Percentiles rank a stretch among this genome's conserved stretches.
Evolutionary conservation across 371 early-diverging fungal genomes (phyloP).

Genomic region (Apophysomyces sp.): DNA sequence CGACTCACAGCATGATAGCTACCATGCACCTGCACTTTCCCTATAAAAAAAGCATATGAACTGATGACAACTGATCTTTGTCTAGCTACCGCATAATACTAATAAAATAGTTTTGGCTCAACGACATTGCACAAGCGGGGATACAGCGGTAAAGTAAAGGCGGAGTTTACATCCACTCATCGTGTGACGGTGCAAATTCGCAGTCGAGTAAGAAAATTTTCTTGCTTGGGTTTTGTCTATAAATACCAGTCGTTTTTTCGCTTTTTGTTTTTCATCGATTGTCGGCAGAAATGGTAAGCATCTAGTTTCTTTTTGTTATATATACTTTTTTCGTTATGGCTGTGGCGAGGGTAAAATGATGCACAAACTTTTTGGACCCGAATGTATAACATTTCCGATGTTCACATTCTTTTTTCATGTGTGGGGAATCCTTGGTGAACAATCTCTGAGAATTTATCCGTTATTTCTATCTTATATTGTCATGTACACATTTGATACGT

Average conservation of each 20-base stretch:
- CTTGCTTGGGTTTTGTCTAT: background rate
- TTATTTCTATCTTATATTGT: background rate
- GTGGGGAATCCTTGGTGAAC: constrained; percentile 24
- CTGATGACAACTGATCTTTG: too few species aligned
- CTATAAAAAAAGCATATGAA: too few species aligned
- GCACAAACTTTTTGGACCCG: constrained; percentile 22
- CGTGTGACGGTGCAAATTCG: too few species aligned
- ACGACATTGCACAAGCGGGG: too few species aligned
- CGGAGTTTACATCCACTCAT: background rate
- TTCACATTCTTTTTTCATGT: constrained; percentile 11
- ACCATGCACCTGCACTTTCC: too few species aligned
- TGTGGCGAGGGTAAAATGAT: background rate
- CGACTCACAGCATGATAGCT: too few species aligned
- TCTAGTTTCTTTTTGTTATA: background rate
- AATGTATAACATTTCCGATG: constrained; percentile 19
- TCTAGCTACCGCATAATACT: too few species aligned
- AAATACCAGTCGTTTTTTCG: background rate
- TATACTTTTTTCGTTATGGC: background rate
- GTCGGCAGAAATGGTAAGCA: background rate
- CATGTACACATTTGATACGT: background rate
- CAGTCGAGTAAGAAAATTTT: constrained; percentile 5
- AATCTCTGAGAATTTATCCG: constrained; percentile 17
- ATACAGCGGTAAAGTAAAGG: too few species aligned
- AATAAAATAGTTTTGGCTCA: too few species aligned
- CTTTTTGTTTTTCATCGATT: background rate